A percentile compares a stretch with the other conserved stretches of the same genome.
Conservation (phyloP, 2,329 filamentous ascomycete genomes). For the Phialocephala subalpina region DNA sequence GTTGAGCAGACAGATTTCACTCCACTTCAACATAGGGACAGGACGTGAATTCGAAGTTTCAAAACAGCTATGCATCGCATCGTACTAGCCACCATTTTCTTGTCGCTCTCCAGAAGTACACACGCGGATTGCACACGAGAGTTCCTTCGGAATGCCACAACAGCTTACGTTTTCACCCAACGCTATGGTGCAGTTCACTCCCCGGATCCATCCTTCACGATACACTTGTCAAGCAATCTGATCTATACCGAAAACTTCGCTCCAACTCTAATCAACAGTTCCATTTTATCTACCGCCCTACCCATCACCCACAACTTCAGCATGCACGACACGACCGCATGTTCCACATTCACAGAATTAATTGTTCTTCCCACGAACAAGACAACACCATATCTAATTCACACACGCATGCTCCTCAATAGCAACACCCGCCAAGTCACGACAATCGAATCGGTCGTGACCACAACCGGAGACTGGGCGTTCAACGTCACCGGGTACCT, state of each 20-base stretch:
- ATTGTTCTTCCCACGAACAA: conserved; percentile 14
- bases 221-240: neutral
- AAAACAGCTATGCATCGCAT: neutral
- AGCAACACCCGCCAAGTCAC: conserved; percentile 19
- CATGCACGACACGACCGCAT: conserved; percentile 26
- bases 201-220: neutral
- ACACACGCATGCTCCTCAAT: conserved; percentile 25
- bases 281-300: conserved; percentile 19
- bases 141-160: conserved; percentile 1
- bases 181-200: neutral
- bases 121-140: conserved; percentile 5
- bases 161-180: neutral
- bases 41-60: neutral
- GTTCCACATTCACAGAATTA: conserved; percentile 28
- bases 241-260: conserved; percentile 27
- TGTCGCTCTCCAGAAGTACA: neutral
- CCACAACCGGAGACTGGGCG: conserved; percentile 29
- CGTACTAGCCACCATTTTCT: neutral
- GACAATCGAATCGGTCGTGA: conserved; percentile 17
- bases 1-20: no score
- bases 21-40: neutral
- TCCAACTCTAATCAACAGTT: conserved; percentile 16
- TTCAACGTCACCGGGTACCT: conserved; percentile 29
- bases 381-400: conserved; percentile 26
- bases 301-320: conserved; percentile 25